Evolutionary conservation across 345 rosid genomes (phyloP), one percentile per base, ranked within the genome.

Genomic region (Salix koriyanagi): DNA sequence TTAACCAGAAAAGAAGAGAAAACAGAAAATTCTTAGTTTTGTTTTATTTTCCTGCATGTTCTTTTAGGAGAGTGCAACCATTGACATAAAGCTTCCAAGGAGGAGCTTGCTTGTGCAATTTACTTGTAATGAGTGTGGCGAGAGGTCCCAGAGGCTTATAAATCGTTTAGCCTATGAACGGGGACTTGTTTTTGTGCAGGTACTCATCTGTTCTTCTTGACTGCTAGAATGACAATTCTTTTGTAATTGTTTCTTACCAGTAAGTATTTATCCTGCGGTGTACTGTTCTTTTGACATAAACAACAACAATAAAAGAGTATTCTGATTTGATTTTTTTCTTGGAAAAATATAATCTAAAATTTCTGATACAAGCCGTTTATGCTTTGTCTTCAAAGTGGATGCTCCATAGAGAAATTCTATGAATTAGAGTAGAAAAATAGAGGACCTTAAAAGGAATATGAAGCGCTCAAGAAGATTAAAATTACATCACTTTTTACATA

Each of bases 141-240:
- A 83, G 83, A 91, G 95, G 75, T 87, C 95, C 7, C 82, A 90
- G 46, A 90, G 97, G 87, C 94, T 92, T 67, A 88, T 92, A 69
- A 96, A 88, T 86, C 90, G 89, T 2, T 70, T 90, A 71, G 97
- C 98, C 32, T 90, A 90, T 84, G 97, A 96, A 78, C 85, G 86
- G 4, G 99, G 99, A 34, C 89, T 90, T 79, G 92, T 93, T 46
- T 93, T 79, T 80, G 95, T 92, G 5, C 97, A 96, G 89, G 99
- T 93, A 65, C 1, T 70, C 65, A 9, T 78, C 50, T 41, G 14
- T 68, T 42, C 23, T n/a, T 52, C 34, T 82, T 25, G 71, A 32
- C 69, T 65, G 62, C 69, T 58, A 30, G 58, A 19, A 4, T 64
- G 69, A 44, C 32, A n/a, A 28, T 58, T 69, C 44, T 65, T 39